Evolutionary conservation across 768 basidiomycete genomes (phyloP), one percentile per base, ranked within the genome.

Genomic region (Naganishia antarctica): DNA sequence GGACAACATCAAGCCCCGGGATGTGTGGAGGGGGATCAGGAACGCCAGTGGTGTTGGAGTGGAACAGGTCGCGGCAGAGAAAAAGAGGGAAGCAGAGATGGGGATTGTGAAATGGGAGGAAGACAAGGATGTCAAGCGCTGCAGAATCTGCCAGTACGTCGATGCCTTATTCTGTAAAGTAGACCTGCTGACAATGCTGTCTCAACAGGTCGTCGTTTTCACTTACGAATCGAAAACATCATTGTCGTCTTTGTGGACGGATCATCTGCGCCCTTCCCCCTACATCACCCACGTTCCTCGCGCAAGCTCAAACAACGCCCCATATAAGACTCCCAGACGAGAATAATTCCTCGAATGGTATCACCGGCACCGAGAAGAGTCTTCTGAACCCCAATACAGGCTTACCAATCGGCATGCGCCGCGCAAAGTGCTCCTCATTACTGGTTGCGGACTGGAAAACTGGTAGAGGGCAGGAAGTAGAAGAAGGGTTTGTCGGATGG

Each of bases 61-160:
- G 26, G 69, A 77, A 21, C 79, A 80, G 26, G 80, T 80, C 1
- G 78, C 81, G n/a, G 86, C 85, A 66, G 80, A 77, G 18, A 84
- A 88, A 67, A 82, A 88, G 49, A 81, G 90, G 80, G 85, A 90
- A 90, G 87, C 86, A 3, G 94, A 99, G 77, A 93, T 94, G 76
- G 81, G 83, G 46, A 92, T 99, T 69, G 91, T 96, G 2, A 91
- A 91, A 4, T 99, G 94, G 94, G 85, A 96, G 74, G 85, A 88
- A 43, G 94, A 98, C 73, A 80, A 83, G 1, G 71, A 80, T 3
- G 90, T 86, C 0, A 83, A 82, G 47, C 85, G 86, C 65, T 99
- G 94, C 79, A 87, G 90, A 0, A 79, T 94, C 66, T 99, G 94
- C 84, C 69, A 76, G 91, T 89, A 76, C 75, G 75, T 71, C 21